Percentiles rank a stretch among this genome's conserved stretches.
Conservation (phyloP, 371 early-diverging fungal species). For the Phascolomyces articulosus region DNA sequence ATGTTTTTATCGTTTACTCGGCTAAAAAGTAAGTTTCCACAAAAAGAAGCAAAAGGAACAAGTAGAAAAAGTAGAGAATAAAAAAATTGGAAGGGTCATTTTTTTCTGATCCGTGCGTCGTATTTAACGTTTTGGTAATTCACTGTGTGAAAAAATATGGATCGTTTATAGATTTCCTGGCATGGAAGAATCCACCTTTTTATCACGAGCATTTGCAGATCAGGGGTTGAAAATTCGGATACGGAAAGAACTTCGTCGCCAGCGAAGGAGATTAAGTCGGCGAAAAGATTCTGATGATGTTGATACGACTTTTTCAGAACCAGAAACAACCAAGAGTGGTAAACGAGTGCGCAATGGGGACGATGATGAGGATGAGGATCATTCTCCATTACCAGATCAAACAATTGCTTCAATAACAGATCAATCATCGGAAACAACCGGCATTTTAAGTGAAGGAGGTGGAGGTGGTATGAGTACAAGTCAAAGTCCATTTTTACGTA, state of each 20-base stretch:
- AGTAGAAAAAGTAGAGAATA: too few relatives aligned
- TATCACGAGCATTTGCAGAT: conserved; percentile 91
- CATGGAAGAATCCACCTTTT: conserved; percentile 90
- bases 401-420: conserved; percentile 1
- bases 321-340: conserved; percentile 4
- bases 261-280: conserved; percentile 33
- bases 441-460: not conserved
- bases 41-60: too few relatives aligned
- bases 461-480: too few relatives aligned
- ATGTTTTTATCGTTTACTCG: conserved; percentile 83
- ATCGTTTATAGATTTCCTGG: conserved; percentile 83
- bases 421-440: not conserved
- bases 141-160: too few relatives aligned
- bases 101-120: too few relatives aligned
- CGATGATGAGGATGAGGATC: not conserved
- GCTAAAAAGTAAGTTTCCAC: conserved; percentile 84
- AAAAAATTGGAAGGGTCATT: too few relatives aligned
- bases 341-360: conserved; percentile 11
- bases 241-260: conserved; percentile 64
- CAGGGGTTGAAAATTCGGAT: conserved; percentile 96
- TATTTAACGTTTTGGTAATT: too few relatives aligned
- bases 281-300: conserved; percentile 23
- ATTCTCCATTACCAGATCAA: not conserved
- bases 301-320: not conserved
- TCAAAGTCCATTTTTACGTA: not conserved